Percentiles rank a stretch among this genome's conserved stretches.
Evolutionary conservation across 192 early-diverging fungal genomes (phyloP).

Genomic region (Backusella tarrabulga): DNA sequence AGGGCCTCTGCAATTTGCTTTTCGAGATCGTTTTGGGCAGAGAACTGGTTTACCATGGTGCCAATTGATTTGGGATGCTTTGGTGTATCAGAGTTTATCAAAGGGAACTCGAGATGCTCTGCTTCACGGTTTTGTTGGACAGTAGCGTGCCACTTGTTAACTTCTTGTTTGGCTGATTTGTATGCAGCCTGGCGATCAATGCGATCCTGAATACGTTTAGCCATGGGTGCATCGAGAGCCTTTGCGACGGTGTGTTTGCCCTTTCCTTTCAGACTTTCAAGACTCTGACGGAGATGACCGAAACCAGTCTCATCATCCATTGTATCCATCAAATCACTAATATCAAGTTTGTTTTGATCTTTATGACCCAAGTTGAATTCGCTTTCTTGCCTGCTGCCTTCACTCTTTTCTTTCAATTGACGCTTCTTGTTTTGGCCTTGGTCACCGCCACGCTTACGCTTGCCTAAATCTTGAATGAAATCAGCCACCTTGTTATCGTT

Average conservation of each 20-base stretch:
- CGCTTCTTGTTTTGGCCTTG: conserved; percentile 45
- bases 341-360: conserved; percentile 62
- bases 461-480: conserved; percentile 70
- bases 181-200: conserved; percentile 87
- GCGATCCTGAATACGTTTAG: conserved; percentile 80
- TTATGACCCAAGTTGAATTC: conserved; percentile 65
- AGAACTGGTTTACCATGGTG: conserved; percentile 62
- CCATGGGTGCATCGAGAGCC: conserved; percentile 73
- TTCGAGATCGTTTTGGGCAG: conserved; percentile 72
- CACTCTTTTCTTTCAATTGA: conserved; percentile 56
- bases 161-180: conserved; percentile 73
- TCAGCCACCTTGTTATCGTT: conserved; percentile 48
- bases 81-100: conserved; percentile 34
- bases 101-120: conserved; percentile 78
- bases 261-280: conserved; percentile 56
- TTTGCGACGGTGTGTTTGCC: conserved; percentile 33
- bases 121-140: conserved; percentile 79
- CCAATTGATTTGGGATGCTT: conserved; percentile 45
- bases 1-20: conserved; percentile 71
- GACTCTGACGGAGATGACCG: conserved; percentile 61
- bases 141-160: conserved; percentile 82
- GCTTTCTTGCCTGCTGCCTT: conserved; percentile 68
- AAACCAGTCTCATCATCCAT: conserved; percentile 66
- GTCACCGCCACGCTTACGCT: conserved; percentile 40
- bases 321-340: conserved; percentile 71